Evolutionary conservation across 1,284 basidiomycete genomes (phyloP).

Genomic region (Cryptococcus amylolentus): DNA sequence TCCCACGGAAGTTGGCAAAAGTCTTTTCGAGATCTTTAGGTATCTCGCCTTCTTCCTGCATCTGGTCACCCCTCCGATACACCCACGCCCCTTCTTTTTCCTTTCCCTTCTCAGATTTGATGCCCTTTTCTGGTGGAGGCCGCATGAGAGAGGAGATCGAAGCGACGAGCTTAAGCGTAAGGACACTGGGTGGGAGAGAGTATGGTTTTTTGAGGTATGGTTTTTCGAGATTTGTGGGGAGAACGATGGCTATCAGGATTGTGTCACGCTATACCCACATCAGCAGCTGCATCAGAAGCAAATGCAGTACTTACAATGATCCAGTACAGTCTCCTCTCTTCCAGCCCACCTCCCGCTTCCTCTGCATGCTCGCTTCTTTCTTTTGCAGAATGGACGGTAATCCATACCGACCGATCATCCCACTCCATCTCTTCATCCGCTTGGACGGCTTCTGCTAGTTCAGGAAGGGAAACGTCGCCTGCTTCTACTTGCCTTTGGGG

Average conservation of each 20-base stretch:
- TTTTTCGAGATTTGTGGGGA: neutral
- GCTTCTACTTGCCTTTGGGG: too few relatives aligned
- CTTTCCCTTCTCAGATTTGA: neutral
- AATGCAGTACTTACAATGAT: constrained; percentile 29
- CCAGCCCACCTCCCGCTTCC: neutral
- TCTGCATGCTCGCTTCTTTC: too few relatives aligned
- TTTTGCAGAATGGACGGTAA: neutral
- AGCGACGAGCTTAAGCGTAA: constrained; percentile 4
- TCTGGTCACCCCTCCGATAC: neutral
- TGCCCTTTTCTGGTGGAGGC: neutral
- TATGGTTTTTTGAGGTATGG: constrained; percentile 5
- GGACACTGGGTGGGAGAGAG: constrained; percentile 2
- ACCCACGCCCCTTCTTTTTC: neutral
- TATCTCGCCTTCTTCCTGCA: constrained; percentile 4
- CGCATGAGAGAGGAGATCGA: neutral
- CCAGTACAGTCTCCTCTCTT: constrained; percentile 22
- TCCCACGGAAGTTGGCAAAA: constrained; percentile 14
- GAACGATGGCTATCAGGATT: constrained; percentile 23
- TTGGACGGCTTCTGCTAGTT: constrained; percentile 22
- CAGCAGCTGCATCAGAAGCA: neutral
- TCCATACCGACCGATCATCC: constrained; percentile 14
- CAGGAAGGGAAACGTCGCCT: constrained; percentile 12
- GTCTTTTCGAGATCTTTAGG: constrained; percentile 11
- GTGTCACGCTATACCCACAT: constrained; percentile 26
- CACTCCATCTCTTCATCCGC: constrained; percentile 19